Base-by-base conservation (phyloP, 106 monocot genomes). In the Ottelia alismoides region DNA sequence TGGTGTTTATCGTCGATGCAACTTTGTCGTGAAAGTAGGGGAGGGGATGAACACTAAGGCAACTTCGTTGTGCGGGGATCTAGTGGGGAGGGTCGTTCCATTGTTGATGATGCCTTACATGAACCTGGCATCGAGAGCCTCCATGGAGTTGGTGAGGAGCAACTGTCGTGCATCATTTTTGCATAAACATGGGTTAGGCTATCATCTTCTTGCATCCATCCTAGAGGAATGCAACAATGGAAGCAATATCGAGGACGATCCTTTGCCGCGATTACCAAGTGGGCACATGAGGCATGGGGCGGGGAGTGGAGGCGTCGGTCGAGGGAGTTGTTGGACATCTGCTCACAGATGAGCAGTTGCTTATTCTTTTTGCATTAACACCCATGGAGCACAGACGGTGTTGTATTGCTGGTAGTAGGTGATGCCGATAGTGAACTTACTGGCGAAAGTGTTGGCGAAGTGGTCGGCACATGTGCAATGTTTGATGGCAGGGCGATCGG, bases 321-420 rank as follows among this genome's bases (percentile, higher is more conserved):
- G 23, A 90, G 67, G 27, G 74, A 80, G 25, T 84, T 80, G 44
- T 90, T 80, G 48, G 84, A 77, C 89, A 90, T 90, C 68, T 71
- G 72, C 66, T 90, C 89, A 22, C 75, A 63, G 2, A 89, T 83
- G 4, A 89, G 65, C 18, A 89, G 65, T 22, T 55, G 63, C 19
- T 63, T 45, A 4, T 24, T 47, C 35, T 44, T 27, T 3, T 22
- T 45, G 28, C 40, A 19, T 27, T 26, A 26, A 19, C 67, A 76
- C 12, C 62, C 43, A 21, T 70, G 65, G 58, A 72, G 83, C 20
- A 76, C n/a, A 75, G 28, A 90, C 25, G 27, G 84, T 76, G 56
- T 90, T 90, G 47, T 78, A 76, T 52, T 83, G 66, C 29, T 79
- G 69, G 3, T 76, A 78, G 65, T 54, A 58, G 9, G n/a, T 17